Evolutionary conservation across 495 filamentous ascomycete species (phyloP).

Genomic region (Xylaria sp.): DNA sequence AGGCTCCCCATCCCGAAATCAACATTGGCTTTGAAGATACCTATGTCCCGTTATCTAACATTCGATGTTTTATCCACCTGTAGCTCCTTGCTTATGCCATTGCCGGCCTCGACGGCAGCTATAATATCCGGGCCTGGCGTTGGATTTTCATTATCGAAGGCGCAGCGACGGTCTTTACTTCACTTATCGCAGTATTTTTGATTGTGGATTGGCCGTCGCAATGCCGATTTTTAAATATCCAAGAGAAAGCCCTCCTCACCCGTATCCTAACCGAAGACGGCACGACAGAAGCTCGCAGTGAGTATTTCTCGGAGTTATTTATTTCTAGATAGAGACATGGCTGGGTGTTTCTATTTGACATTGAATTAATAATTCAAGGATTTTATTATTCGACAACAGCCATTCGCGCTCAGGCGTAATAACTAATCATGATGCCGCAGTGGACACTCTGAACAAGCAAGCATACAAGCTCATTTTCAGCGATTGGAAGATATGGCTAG

Average conservation of each 20-base stretch:
- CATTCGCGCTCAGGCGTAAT: neutral
- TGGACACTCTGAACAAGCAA: slow-evolving; percentile 57
- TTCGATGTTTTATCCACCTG: neutral
- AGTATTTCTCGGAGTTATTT: neutral
- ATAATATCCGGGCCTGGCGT: slow-evolving; percentile 53
- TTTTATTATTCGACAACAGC: neutral
- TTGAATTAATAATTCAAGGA: neutral
- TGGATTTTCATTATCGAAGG: slow-evolving; percentile 66
- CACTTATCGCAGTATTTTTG: slow-evolving; percentile 55
- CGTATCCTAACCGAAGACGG: slow-evolving; percentile 52
- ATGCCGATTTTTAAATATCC: slow-evolving; percentile 54
- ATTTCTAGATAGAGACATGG: neutral
- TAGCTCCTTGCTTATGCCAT: slow-evolving; percentile 66
- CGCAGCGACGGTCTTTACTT: slow-evolving; percentile 55
- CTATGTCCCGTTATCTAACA: neutral
- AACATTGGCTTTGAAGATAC: neutral
- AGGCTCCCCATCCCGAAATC: neutral
- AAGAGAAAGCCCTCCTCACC: slow-evolving; percentile 55
- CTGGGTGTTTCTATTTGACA: neutral
- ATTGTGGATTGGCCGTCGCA: slow-evolving; percentile 65
- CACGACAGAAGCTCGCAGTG: slow-evolving; percentile 46
- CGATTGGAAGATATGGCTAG: slow-evolving; percentile 66
- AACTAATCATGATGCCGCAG: neutral
- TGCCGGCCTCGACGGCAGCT: slow-evolving; percentile 59
- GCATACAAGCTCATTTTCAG: slow-evolving; percentile 54